These are phyloP conservation scores for Plectranthus barbatus DNA, from an alignment of 257 asterid species.

Conservation along the genomic window DNA sequence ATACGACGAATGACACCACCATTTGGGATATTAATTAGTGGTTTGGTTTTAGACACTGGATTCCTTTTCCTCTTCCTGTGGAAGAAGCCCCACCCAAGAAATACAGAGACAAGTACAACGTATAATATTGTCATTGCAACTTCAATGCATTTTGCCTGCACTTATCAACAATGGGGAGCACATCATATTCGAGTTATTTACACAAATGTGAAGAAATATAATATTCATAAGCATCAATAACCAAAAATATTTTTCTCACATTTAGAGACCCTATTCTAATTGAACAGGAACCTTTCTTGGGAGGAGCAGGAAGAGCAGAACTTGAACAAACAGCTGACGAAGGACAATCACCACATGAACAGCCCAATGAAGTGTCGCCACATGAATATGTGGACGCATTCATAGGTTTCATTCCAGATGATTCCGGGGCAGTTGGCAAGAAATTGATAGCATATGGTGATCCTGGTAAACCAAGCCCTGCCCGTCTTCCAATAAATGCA, in stretches of 20 bases:
- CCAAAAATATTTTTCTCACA: constrained; percentile 46
- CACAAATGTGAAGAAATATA: background rate
- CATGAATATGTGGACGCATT: constrained; percentile 79
- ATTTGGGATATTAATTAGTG: constrained; percentile 58
- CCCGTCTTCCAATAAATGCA: constrained; percentile 67
- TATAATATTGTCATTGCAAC: constrained; percentile 67
- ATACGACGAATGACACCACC: constrained; percentile 63
- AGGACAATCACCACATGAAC: constrained; percentile 99
- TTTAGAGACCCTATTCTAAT: constrained; percentile 74
- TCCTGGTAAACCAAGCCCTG: constrained; percentile 70
- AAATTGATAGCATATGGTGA: constrained; percentile 88
- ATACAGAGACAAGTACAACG: constrained; percentile 54
- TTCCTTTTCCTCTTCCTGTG: constrained; percentile 50
- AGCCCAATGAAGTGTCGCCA: constrained; percentile 84
- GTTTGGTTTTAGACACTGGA: constrained; percentile 55
- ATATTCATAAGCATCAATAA: background rate
- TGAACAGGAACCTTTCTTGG: constrained; percentile 62
- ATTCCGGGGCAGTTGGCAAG: constrained; percentile 53
- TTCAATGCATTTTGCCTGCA: constrained; percentile 96
- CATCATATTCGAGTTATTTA: background rate
- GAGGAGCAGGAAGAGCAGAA: constrained; percentile 63
- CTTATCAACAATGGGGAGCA: constrained; percentile 9
- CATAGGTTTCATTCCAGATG: constrained; percentile 85
- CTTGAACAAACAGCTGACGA: constrained; percentile 58
- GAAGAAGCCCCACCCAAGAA: constrained; percentile 92